Evolutionary conservation across 805 yeast species (phyloP).

Genomic region (Starmerella kuoi): DNA sequence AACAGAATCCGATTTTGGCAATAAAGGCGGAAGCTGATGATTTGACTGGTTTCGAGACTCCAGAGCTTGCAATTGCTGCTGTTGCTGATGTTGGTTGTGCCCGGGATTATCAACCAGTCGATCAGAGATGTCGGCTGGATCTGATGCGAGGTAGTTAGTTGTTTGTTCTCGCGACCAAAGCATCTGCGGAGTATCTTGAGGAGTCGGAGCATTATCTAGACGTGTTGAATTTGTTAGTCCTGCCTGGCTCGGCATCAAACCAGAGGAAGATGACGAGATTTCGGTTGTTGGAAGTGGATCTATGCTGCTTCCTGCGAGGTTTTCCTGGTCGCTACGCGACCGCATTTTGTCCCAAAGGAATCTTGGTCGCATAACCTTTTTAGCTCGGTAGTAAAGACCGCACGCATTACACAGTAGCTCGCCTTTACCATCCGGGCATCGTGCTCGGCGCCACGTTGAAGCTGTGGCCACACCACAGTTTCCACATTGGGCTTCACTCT

Average conservation of each 20-base stretch:
- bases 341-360: conserved; percentile 23
- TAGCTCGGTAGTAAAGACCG: conserved; percentile 26
- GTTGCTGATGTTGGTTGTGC: not conserved
- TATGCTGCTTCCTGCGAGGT: not conserved
- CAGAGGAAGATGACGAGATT: not conserved
- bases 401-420: conserved; percentile 26
- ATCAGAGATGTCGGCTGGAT: conserved; percentile 3
- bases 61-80: not conserved
- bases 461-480: conserved; percentile 22
- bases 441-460: conserved; percentile 20
- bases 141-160: not conserved
- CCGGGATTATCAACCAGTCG: conserved; percentile 6
- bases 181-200: not conserved
- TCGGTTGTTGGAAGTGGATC: not conserved
- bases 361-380: conserved; percentile 27
- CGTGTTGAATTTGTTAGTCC: not conserved
- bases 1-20: not conserved
- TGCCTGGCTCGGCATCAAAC: not conserved
- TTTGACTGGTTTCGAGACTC: not conserved
- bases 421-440: conserved; percentile 11
- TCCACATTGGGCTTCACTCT: conserved; percentile 14
- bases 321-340: conserved; percentile 3
- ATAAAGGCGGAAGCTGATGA: not conserved
- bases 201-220: not conserved
- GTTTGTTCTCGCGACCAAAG: conserved; percentile 3